Evolutionary conservation across 352 stramenopile species (phyloP), one percentile per base, ranked within the genome.

Genomic region (Stephanocyclus meneghinianus): DNA sequence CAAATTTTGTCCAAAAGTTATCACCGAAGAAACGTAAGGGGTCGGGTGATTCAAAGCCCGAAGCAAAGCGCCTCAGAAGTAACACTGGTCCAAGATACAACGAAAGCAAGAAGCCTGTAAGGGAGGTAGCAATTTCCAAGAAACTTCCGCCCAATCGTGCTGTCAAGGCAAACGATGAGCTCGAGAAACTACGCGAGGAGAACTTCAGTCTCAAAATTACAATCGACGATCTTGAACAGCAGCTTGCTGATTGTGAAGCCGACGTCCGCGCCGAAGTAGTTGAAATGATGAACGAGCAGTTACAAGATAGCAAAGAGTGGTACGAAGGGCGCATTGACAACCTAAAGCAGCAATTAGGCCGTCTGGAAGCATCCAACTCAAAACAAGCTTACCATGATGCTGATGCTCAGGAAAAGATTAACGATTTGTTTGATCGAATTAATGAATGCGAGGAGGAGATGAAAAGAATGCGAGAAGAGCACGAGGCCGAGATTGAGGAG

Each of bases 371-470:
- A 2, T 45, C 61, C 11, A 87, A 76, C 50, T 70, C 69, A 3
- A 74, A 74, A 42, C 87, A 91, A 57, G 50, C 67, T 1, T 40
- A 75, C 18, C 66, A 73, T 29, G 26, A 45, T 44, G 6, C 11
- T 21, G 71, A 86, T 69, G 78, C 75, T 55, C 71, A 90, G 47
- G 63, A 79, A 29, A 74, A 81, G 26, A 84, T 91, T 51, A 73
- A 84, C 30, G 84, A 91, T 13, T 74, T 92, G 4, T 71, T 87
- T 61, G 87, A 93, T 44, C 75, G 90, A 32, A 84, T 94, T 40
- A 80, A 87, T 65, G 89, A 92, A 53, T 91, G 86, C 61, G 87
- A 94, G 77, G 81, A 91, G 50, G 87, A 92, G 75, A 91, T 91
- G 74, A 68, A 80, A 16, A 80, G 89, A 48, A 90, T 92, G 81